phyloP scores from a whole-genome alignment of 2,329 filamentous ascomycete species.

The Cadophora malorum region DNA sequence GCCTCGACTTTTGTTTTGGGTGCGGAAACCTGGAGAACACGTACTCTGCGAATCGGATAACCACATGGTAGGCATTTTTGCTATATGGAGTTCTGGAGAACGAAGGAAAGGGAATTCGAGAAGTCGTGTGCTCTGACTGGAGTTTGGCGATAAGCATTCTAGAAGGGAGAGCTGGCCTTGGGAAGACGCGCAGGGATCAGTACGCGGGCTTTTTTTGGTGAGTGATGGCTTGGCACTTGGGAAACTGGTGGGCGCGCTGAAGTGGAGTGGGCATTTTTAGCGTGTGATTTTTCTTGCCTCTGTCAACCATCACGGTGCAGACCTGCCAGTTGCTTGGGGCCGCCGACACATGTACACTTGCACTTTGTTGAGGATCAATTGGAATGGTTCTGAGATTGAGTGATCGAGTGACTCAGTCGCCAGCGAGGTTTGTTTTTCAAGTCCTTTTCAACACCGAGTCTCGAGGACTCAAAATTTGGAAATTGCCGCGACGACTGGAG shows the following conservation, averaged over 20 bases:
- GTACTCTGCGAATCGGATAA: conserved; percentile 93
- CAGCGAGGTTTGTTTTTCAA: conserved; percentile 6
- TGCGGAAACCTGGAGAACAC: conserved; percentile 45
- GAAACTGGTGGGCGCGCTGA: background rate
- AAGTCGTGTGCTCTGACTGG: conserved; percentile 20
- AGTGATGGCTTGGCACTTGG: conserved; percentile 3
- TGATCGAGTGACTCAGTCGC: background rate
- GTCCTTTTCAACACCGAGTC: background rate
- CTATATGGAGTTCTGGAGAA: background rate
- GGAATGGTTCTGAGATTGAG: background rate
- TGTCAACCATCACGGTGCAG: background rate
- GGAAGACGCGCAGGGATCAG: conserved; percentile 22
- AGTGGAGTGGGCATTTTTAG: conserved; percentile 15
- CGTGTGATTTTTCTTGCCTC: conserved; percentile 21
- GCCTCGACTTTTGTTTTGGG: background rate
- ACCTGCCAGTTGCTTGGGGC: background rate
- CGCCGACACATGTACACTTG: background rate
- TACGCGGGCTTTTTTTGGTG: conserved; percentile 15
- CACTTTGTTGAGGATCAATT: background rate
- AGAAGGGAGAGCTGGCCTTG: conserved; percentile 27
- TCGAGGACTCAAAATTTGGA: background rate
- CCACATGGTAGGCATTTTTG: conserved; percentile 74
- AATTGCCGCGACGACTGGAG: conserved; percentile 46
- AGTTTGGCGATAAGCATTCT: conserved; percentile 23
- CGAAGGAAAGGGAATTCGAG: conserved; percentile 3